These are phyloP conservation scores for Huntiella bhutanensis DNA, from an alignment of 2,329 filamentous ascomycete genomes.

Conservation along the genomic window DNA sequence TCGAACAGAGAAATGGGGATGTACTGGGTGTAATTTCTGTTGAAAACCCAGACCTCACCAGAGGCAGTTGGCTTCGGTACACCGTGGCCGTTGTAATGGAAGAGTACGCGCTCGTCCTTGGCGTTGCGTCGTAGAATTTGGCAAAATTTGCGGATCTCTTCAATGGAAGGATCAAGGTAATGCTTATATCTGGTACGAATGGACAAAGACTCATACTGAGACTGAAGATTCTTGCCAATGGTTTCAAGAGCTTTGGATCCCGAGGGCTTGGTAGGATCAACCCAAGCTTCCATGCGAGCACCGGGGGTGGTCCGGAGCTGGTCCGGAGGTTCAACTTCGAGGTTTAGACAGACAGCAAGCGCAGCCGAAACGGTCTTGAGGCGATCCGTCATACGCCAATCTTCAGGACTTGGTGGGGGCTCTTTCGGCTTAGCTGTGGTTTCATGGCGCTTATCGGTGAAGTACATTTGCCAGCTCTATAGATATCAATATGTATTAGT, in stretches of 20 bases:
- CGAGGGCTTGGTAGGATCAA: slow-evolving; percentile 67
- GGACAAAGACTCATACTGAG: slow-evolving; percentile 88
- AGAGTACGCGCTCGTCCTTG: slow-evolving; percentile 87
- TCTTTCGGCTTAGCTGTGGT: slow-evolving; percentile 74
- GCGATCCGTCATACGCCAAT: slow-evolving; percentile 94
- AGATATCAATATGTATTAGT: slow-evolving; percentile 11
- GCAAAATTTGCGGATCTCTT: slow-evolving; percentile 94
- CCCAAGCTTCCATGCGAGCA: slow-evolving; percentile 90
- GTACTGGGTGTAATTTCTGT: slow-evolving; percentile 96
- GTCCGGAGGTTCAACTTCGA: slow-evolving; percentile 92
- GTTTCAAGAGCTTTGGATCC: slow-evolving; percentile 76
- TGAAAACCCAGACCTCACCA: slow-evolving; percentile 98
- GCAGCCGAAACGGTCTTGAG: slow-evolving; percentile 94
- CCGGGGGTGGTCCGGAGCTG: slow-evolving; percentile 89
- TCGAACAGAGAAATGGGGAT: slow-evolving; percentile 94
- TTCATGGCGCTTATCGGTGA: slow-evolving; percentile 93
- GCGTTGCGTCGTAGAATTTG: slow-evolving; percentile 77
- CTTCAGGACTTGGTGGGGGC: slow-evolving; percentile 48
- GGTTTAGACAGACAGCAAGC: slow-evolving; percentile 85
- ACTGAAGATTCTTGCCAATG: slow-evolving; percentile 89
- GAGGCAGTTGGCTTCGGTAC: slow-evolving; percentile 90
- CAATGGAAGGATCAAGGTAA: slow-evolving; percentile 85
- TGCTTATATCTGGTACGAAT: slow-evolving; percentile 95
- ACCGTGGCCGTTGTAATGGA: slow-evolving; percentile 97
- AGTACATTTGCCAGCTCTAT: slow-evolving; percentile 99